Evolutionary conservation across 225 moss, liverwort and hornwort genomes (phyloP).

Genomic region (Marchantia polymorpha): DNA sequence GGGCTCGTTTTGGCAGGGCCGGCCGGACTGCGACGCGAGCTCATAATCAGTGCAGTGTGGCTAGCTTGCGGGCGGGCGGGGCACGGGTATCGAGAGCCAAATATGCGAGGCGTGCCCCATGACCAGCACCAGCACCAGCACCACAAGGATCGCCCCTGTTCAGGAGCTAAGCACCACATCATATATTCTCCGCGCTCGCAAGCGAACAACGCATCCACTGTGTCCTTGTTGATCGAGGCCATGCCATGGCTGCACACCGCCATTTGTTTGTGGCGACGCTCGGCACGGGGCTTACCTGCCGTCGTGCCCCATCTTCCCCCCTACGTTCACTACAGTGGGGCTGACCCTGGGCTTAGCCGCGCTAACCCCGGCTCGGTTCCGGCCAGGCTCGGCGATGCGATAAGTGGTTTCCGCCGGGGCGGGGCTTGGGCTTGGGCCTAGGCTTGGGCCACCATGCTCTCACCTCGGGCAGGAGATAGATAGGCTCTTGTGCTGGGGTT

Average conservation of each 20-base stretch:
- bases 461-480: not conserved
- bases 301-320: not conserved
- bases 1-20: too few species aligned
- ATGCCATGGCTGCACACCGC: not conserved
- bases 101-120: not conserved
- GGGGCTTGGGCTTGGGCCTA: too few species aligned
- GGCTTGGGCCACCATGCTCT: too few species aligned
- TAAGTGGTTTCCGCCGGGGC: too few species aligned
- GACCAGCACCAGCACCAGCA: not conserved
- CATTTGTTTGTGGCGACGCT: not conserved
- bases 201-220: not conserved
- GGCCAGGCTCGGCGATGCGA: too few species aligned
- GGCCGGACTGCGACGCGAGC: too few species aligned
- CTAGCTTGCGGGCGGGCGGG: not conserved
- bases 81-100: not conserved
- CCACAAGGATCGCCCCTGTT: not conserved
- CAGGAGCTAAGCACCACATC: not conserved
- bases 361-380: too few species aligned
- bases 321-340: not conserved
- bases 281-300: not conserved
- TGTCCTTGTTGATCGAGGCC: not conserved
- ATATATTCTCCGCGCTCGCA: not conserved
- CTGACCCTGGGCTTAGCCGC: too few species aligned
- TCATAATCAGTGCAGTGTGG: too few species aligned
- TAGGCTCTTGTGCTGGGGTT: not conserved